Percentiles rank a stretch among this genome's conserved stretches.
Conservation (phyloP, 2,329 filamentous ascomycete genomes). For the Microdochium bolleyi region DNA sequence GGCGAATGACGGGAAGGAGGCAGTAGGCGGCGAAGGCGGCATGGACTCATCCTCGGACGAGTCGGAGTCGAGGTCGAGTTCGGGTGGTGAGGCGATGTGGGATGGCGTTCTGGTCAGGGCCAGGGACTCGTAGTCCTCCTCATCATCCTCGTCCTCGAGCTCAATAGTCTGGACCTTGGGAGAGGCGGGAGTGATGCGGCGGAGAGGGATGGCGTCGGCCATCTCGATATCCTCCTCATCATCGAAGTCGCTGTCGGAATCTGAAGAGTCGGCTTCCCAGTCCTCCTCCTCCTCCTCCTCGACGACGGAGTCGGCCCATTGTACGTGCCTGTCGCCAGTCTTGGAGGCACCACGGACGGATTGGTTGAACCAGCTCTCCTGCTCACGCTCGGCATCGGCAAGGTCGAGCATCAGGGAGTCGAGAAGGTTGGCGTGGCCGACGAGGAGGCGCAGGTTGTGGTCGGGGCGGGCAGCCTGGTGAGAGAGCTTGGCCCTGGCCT, state of each 20-base stretch:
- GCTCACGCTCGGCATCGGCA: slow-evolving; percentile 87
- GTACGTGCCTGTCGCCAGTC: slow-evolving; percentile 63
- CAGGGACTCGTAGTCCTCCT: slow-evolving; percentile 55
- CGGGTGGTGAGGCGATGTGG: slow-evolving; percentile 58
- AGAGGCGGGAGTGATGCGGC: slow-evolving; percentile 29
- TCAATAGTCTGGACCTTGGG: slow-evolving; percentile 26
- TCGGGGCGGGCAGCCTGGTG: slow-evolving; percentile 82
- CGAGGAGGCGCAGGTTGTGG: slow-evolving; percentile 89
- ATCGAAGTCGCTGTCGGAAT: slow-evolving; percentile 43
- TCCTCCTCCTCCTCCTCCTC: slow-evolving; percentile 74
- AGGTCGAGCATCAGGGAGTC: slow-evolving; percentile 90
- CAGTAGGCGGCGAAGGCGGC: slow-evolving; percentile 60
- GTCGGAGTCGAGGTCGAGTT: slow-evolving; percentile 62
- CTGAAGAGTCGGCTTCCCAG: slow-evolving; percentile 55
- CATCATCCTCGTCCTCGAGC: slow-evolving; percentile 31
- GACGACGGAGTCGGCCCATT: slow-evolving; percentile 76
- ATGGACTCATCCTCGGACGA: slow-evolving; percentile 66
- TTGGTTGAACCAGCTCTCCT: slow-evolving; percentile 97
- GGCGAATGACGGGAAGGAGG: slow-evolving; percentile 50
- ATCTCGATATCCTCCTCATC: slow-evolving; percentile 52
- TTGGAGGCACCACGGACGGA: slow-evolving; percentile 66
- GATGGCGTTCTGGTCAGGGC: slow-evolving; percentile 62
- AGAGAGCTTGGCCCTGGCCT: slow-evolving; percentile 92
- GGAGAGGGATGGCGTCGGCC: slow-evolving; percentile 37
- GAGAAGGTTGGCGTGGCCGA: slow-evolving; percentile 97